Evolutionary conservation across 139 green algal genomes (phyloP).

Genomic region (Pycnococcus provasolii): DNA sequence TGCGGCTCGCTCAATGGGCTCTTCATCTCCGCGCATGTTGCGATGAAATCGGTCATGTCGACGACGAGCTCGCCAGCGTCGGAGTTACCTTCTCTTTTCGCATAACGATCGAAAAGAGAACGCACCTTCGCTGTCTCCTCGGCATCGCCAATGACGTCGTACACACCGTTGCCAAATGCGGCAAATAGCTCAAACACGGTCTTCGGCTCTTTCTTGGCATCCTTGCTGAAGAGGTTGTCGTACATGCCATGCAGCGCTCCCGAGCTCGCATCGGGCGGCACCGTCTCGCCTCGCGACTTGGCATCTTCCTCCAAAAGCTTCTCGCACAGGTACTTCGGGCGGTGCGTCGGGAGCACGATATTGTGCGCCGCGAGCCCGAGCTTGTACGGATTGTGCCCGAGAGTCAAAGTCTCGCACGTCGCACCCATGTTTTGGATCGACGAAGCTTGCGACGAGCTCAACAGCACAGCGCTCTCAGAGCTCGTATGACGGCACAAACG

Average conservation of each 20-base stretch:
- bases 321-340: slow-evolving; percentile 20
- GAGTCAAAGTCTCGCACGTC: slow-evolving; percentile 24
- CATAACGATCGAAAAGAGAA: neutral
- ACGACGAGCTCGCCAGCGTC: neutral
- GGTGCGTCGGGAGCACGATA: slow-evolving; percentile 6
- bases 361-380: slow-evolving; percentile 8
- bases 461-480: slow-evolving; percentile 9
- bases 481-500: slow-evolving; percentile 11
- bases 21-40: neutral
- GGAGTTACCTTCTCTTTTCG: neutral
- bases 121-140: neutral
- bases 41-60: neutral
- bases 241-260: slow-evolving; percentile 10
- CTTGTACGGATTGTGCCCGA: slow-evolving; percentile 22
- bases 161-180: neutral
- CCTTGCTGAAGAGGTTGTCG: neutral
- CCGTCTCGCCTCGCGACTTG: neutral
- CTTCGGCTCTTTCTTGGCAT: neutral
- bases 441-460: slow-evolving; percentile 17
- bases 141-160: neutral
- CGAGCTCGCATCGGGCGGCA: neutral
- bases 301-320: neutral
- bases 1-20: neutral
- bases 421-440: slow-evolving; percentile 22
- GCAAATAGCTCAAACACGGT: slow-evolving; percentile 1